phyloP scores from a whole-genome alignment of 225 moss, liverwort and hornwort genomes.

The Rhytidiadelphus loreus region DNA sequence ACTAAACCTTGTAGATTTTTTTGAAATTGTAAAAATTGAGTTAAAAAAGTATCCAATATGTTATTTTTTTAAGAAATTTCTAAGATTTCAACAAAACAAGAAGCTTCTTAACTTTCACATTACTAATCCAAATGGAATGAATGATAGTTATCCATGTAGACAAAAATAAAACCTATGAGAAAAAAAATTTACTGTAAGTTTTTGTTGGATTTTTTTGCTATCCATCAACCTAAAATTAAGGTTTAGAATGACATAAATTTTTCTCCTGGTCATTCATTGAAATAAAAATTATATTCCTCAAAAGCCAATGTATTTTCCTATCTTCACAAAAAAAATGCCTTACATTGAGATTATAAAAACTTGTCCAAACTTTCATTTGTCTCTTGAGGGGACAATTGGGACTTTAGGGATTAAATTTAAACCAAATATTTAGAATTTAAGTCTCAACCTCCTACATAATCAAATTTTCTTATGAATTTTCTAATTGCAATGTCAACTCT shows the following conservation, averaged over 20 bases:
- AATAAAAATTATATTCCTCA: rapidly evolving
- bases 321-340: rapidly evolving
- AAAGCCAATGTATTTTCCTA: too few relatives aligned
- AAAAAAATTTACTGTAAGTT: neutral
- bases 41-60: neutral
- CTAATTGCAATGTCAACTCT: neutral
- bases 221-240: rapidly evolving
- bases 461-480: neutral
- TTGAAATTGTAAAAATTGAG: neutral
- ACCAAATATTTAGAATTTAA: neutral
- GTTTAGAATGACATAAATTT: neutral
- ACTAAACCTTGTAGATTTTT: neutral
- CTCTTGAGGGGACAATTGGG: rapidly evolving
- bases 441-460: rapidly evolving
- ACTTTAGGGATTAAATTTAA: too few relatives aligned
- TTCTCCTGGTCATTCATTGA: rapidly evolving
- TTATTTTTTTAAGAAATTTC: neutral
- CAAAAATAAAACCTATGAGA: neutral
- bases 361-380: rapidly evolving
- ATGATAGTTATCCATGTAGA: neutral
- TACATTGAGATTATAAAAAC: neutral
- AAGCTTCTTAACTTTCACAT: neutral
- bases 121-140: neutral
- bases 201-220: neutral
- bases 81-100: neutral